Evolutionary conservation across 352 stramenopile genomes (phyloP).

Genomic region (Phytophthora sp.): DNA sequence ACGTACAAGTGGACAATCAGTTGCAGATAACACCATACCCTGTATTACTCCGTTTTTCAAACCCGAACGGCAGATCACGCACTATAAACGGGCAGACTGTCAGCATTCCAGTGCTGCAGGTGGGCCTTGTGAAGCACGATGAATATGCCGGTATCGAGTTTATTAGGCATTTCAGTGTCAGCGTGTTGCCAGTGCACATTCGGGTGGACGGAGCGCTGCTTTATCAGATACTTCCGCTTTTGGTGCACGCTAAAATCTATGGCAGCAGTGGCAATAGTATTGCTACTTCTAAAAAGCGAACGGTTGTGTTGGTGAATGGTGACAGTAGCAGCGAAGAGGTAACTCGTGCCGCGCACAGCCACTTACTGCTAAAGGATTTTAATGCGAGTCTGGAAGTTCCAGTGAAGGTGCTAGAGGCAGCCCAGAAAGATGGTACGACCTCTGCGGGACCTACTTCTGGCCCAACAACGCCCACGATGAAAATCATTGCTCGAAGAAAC

Average conservation of each 20-base stretch:
- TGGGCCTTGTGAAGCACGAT: conserved; percentile 85
- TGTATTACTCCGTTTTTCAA: conserved; percentile 85
- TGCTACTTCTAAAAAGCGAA: conserved; percentile 23
- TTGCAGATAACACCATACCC: conserved; percentile 82
- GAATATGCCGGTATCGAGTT: conserved; percentile 89
- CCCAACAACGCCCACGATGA: conserved; percentile 39
- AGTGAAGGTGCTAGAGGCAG: conserved; percentile 74
- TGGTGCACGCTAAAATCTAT: conserved; percentile 63
- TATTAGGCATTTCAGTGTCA: conserved; percentile 82
- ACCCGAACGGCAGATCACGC: conserved; percentile 51
- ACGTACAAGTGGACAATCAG: conserved; percentile 91
- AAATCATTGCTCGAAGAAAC: conserved; percentile 32
- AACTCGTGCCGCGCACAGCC: conserved; percentile 46
- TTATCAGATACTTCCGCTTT: conserved; percentile 73
- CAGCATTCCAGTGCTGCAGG: conserved; percentile 71
- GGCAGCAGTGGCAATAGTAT: conserved; percentile 17
- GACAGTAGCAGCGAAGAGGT: conserved; percentile 34
- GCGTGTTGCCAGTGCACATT: conserved; percentile 74
- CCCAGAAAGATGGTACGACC: conserved; percentile 63
- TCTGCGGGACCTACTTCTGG: conserved; percentile 43
- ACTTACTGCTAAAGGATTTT: conserved; percentile 71
- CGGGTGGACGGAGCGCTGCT: conserved; percentile 84
- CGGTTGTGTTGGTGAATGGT: conserved; percentile 32
- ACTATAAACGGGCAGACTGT: conserved; percentile 58
- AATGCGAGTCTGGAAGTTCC: conserved; percentile 74